Evolutionary conservation across 1,139 yeast species (phyloP), one percentile per base, ranked within the genome.

Genomic region (Torulaspora globosa): DNA sequence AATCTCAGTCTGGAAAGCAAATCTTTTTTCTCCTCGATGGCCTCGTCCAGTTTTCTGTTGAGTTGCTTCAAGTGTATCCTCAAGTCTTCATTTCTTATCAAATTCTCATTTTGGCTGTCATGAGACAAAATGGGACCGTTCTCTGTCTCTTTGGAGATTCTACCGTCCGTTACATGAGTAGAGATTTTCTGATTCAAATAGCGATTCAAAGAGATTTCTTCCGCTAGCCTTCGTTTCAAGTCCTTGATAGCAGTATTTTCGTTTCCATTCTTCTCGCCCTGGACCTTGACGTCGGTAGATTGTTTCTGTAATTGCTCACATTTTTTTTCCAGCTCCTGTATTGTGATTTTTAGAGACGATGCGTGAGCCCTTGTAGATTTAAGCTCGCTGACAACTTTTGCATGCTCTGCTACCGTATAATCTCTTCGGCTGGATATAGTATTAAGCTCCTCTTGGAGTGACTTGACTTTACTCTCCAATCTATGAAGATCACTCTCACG

Each of bases 1-100:
- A 82, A 67, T 28, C 74, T 71, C 44, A 82, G 57, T 50, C 83
- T 87, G 42, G 82, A 81, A n/a, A 70, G 65, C 35, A 82, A 61
- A 52, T 76, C 75, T 36, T 58, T 59, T 51, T 78, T 79, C 51
- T 79, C 84, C 41, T 78, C 76, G 43, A 71, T 70, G 52, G 79
- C 82, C 40, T 71, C 74, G 36, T 80, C 70, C 40, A 79, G 59
- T 5, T 68, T 62, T 6, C 81, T 82, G 47, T 73, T 71, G 34
- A 70, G 73, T 49, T 79, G 83, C 50, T 78, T 76, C 33, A 80
- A 62, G 51, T 76, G 75, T 18, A 78, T 61, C 51, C 76, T 79
- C 57, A 80, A 67, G 36, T 66, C 68, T 8, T 78, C 74, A 34
- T 76, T 81, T 43, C 68, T 72, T 48, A 73, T 61, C 36, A 75